Conservation (phyloP, 2,329 filamentous ascomycete species). For the Phyllosticta ampelicida region DNA sequence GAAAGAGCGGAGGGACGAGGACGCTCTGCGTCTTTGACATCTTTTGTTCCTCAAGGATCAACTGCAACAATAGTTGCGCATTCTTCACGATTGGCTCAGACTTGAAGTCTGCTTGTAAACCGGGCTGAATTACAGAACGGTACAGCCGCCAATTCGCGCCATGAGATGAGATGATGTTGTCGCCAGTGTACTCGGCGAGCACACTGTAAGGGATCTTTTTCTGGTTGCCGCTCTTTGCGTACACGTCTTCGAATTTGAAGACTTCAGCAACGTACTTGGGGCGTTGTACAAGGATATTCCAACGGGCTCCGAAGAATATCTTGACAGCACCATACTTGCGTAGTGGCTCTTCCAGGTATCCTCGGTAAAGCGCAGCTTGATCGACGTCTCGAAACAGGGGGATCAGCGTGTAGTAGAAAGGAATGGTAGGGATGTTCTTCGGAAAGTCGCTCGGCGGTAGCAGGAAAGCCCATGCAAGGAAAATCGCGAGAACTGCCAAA, state of each 20-base stretch:
- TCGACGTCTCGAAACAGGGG: conserved; percentile 34
- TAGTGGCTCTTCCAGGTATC: conserved; percentile 31
- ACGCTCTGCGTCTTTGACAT: conserved; percentile 14
- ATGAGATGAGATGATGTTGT: conserved; percentile 25
- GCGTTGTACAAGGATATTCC: conserved; percentile 39
- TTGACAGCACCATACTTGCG: conserved; percentile 36
- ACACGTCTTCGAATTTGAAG: conserved; percentile 22
- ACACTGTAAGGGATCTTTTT: conserved; percentile 24
- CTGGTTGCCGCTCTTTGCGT: conserved; percentile 23
- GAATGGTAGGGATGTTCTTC: conserved; percentile 33
- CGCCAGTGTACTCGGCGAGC: conserved; percentile 21
- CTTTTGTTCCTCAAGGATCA: conserved; percentile 22
- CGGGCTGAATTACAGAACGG: conserved; percentile 21
- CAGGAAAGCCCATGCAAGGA: neutral
- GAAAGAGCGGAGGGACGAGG: conserved; percentile 23
- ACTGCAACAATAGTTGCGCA: conserved; percentile 16
- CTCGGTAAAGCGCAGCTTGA: conserved; percentile 31
- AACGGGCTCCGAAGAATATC: conserved; percentile 39
- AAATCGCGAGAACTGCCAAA: neutral
- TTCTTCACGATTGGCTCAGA: conserved; percentile 16
- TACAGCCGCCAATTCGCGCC: conserved; percentile 24
- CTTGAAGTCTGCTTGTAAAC: conserved; percentile 18
- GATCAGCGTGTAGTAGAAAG: conserved; percentile 35
- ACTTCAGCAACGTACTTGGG: conserved; percentile 35
- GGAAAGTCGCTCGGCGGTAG: conserved; percentile 11